These are phyloP conservation scores for Suillus occidentalis DNA, from an alignment of 768 basidiomycete genomes.

Conservation along the genomic window DNA sequence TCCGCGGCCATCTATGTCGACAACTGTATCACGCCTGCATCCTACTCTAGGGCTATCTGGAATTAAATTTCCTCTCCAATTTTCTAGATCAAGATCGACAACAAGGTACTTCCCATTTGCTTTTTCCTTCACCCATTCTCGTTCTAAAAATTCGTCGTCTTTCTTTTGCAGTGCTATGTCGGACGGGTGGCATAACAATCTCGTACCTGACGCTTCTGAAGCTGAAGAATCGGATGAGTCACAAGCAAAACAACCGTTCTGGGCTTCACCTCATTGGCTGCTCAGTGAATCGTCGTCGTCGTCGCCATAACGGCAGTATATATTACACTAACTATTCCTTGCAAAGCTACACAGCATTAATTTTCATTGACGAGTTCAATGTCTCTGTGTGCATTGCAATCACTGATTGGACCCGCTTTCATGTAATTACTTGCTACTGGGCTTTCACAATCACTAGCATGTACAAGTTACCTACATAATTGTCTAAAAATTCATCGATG, in stretches of 20 bases:
- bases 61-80: conserved; percentile 17
- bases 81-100: conserved; percentile 16
- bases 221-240: conserved; percentile 25
- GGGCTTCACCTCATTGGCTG: conserved; percentile 14
- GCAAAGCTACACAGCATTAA: neutral
- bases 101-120: conserved; percentile 15
- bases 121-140: neutral
- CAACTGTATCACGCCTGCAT: neutral
- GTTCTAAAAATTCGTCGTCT: neutral
- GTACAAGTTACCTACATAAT: neutral
- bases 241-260: conserved; percentile 5
- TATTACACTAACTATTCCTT: neutral
- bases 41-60: neutral
- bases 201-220: conserved; percentile 8
- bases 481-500: neutral
- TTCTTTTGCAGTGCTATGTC: conserved; percentile 2
- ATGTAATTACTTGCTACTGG: neutral
- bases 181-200: conserved; percentile 16
- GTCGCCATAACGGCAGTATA: neutral
- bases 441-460: neutral
- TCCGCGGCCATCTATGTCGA: conserved; percentile 22
- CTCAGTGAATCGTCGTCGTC: conserved; percentile 7
- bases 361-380: neutral
- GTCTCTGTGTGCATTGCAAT: neutral
- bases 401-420: neutral